Evolutionary conservation across 2,329 filamentous ascomycete species (phyloP), one percentile per base, ranked within the genome.

Genomic region (Cordyceps fumosorosea): DNA sequence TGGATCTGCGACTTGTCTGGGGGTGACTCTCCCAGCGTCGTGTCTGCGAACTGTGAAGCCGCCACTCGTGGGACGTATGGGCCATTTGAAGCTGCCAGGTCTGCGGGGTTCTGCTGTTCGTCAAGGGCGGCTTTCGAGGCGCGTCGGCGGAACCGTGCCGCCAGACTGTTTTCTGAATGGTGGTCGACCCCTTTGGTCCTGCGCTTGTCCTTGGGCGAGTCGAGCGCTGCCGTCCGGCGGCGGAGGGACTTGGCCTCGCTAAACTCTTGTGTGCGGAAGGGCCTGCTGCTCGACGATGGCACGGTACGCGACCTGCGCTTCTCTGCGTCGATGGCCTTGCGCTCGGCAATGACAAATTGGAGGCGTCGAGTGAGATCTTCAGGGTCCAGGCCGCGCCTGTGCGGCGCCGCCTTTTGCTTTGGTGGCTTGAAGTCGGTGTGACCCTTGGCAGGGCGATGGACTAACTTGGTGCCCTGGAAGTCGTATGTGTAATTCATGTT

Each of bases 351-450:
- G 20, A 86, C 79, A 12, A 77, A 65, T 55, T 76, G 75, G 26
- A 87, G 75, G 20, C 83, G 80, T 37, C 79, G 77, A 12, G 78
- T 77, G 32, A 87, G 72, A 61, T 87, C 84, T 32, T 81, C 77
- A 0, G 84, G 76, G 64, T 87, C 83, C 52, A 86, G 71, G 2
- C 75, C 71, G 37, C 71, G 66, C 12, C 50, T 24, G 5, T 58
- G 58, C 8, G 66, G 26, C 69, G 66, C 14, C 67, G 63, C 47
- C 68, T 63, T 64, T 26, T 64, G 62, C 22, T 65, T 66, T 1
- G 56, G 62, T 40, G 60, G 61, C 52, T 51, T 62, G 12, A 55
- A 12, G 34, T 42, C 32, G 44, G 50, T n/a, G 22, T 18, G n/a
- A 16, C 18, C 54, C 50, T 48, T 62, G 26, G 32, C 50, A 14